Evolutionary conservation across 495 filamentous ascomycete genomes (phyloP).

Genomic region (Cercophora samala): DNA sequence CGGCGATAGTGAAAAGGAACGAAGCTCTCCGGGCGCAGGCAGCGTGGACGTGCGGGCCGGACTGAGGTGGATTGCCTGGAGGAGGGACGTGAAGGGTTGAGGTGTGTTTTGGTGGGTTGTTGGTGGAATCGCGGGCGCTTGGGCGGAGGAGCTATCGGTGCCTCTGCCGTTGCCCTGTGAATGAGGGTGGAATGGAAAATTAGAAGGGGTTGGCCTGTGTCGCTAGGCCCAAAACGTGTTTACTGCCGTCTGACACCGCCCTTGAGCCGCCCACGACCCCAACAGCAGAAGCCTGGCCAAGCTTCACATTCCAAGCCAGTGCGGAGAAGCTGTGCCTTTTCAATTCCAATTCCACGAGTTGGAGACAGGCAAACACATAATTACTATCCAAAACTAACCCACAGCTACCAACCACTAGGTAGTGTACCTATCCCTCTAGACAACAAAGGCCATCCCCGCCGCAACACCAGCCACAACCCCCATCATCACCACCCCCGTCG

Average conservation of each 20-base stretch:
- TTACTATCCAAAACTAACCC: not conserved
- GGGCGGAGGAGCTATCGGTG: conserved; percentile 10
- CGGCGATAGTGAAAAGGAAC: not conserved
- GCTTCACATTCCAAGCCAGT: not conserved
- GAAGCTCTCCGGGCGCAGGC: conserved; percentile 11
- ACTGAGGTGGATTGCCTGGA: not conserved
- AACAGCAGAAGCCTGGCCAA: not conserved
- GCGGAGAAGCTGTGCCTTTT: not conserved
- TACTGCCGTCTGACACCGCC: not conserved
- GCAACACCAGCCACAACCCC: conserved; percentile 16
- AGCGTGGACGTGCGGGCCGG: not conserved
- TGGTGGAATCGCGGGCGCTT: conserved; percentile 9
- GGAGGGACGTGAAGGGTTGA: not conserved
- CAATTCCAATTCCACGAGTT: not conserved
- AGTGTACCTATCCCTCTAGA: not conserved
- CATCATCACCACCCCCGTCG: conserved; percentile 18
- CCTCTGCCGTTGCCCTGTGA: conserved; percentile 32
- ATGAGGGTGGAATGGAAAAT: conserved; percentile 23
- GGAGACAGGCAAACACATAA: not conserved
- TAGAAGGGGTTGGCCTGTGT: conserved; percentile 31
- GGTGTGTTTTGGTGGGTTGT: conserved; percentile 7
- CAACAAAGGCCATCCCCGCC: conserved; percentile 10
- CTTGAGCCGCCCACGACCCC: not conserved
- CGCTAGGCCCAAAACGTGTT: conserved; percentile 21
- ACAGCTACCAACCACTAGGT: not conserved